A percentile compares a stretch with the other conserved stretches of the same genome.
Conservation (phyloP, 1,284 basidiomycete genomes). For the Irpex rosettiformis region DNA sequence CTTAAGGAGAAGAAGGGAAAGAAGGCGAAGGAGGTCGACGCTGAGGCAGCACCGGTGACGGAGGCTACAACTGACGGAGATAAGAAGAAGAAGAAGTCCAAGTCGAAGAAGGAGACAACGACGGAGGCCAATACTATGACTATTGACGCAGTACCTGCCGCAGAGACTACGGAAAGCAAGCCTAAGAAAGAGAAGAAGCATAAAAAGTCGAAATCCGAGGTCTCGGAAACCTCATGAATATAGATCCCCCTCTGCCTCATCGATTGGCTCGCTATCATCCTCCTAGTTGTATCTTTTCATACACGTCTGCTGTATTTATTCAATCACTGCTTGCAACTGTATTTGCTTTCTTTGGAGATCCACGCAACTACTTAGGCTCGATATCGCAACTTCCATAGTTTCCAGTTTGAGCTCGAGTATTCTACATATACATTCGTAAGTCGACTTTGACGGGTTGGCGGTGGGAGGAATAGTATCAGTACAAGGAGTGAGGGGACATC, state of each 20-base stretch:
- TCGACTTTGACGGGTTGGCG: not conserved
- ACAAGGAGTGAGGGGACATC: not conserved
- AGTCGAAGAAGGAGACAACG: constrained; percentile 17
- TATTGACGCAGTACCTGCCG: not conserved
- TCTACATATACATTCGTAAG: constrained; percentile 5
- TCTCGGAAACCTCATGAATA: constrained; percentile 9
- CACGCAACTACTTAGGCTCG: not conserved
- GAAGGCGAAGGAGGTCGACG: constrained; percentile 59
- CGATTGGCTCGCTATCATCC: not conserved
- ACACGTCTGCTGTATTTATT: not conserved
- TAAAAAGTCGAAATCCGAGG: constrained; percentile 10
- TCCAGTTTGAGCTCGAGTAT: not conserved
- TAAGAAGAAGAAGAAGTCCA: constrained; percentile 55
- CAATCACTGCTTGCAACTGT: constrained; percentile 1
- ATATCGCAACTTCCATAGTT: not conserved
- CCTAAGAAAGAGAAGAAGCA: constrained; percentile 15
- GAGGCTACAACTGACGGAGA: constrained; percentile 65
- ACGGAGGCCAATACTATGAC: not conserved
- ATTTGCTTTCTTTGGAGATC: constrained; percentile 1
- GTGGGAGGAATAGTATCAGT: too few species aligned
- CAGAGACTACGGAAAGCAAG: not conserved
- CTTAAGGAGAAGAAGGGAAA: constrained; percentile 72
- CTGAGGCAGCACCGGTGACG: constrained; percentile 22
- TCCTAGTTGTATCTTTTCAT: not conserved
- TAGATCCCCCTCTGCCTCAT: not conserved